These are phyloP conservation scores for Syzygium syzygioides DNA, from an alignment of 441 rosid genomes.

Conservation along the genomic window DNA sequence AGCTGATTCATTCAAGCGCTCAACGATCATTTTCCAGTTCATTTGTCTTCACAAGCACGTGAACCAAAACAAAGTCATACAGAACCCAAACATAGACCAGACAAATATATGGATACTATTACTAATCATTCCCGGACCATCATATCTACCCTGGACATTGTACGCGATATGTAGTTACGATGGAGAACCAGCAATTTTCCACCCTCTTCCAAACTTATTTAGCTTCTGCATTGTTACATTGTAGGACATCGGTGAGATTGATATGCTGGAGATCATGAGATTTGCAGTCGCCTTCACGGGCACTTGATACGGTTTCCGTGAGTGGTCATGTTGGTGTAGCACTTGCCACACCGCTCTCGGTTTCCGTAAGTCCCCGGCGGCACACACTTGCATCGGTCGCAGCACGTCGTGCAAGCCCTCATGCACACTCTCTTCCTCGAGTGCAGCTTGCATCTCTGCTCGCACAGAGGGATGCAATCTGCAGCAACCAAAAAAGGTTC, in stretches of 20 bases:
- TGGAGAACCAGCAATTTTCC: not conserved
- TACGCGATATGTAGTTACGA: not conserved
- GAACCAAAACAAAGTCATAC: not conserved
- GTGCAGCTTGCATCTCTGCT: not conserved
- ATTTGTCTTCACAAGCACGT: not conserved
- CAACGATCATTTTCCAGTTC: not conserved
- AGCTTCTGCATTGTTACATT: not conserved
- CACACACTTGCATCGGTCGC: not conserved
- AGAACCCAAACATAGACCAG: not conserved
- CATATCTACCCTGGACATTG: not conserved
- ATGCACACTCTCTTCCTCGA: not conserved
- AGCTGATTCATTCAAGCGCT: not conserved
- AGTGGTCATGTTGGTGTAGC: conserved; percentile 1
- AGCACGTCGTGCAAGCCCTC: not conserved
- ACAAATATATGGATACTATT: not conserved
- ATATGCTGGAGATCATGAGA: not conserved
- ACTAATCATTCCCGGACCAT: not conserved
- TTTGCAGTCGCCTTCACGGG: not conserved
- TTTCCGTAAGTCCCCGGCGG: conserved; percentile 3
- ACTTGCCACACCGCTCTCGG: conserved; percentile 1
- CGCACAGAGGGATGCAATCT: not conserved
- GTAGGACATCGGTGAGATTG: not conserved
- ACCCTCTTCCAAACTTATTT: not conserved
- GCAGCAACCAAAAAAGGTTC: not conserved
- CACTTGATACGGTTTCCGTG: not conserved